Base-by-base conservation (phyloP, 257 asterid species). In the Cinchona pubescens region DNA sequence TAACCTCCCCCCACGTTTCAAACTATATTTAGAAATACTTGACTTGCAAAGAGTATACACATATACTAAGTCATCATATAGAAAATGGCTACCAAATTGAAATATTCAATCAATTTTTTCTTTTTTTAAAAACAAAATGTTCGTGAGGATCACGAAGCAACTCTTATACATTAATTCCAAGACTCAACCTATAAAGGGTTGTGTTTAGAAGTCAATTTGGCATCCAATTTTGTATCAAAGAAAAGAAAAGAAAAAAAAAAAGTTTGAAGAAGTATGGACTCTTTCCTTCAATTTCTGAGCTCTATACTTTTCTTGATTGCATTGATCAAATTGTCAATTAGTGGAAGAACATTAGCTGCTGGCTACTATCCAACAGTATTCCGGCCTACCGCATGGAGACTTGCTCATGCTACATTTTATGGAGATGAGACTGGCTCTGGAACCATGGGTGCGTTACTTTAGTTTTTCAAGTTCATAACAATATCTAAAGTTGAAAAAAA, bases 361-460 rank as follows among this genome's bases (percentile, higher is more conserved):
- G 85, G 76, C 6, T 85, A 75, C 46, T 64, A 83, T 74, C 14
- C 71, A 14, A 72, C 83, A 3, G 62, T 14, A 2, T 88, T 84
- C 73, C 77, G 32, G 40, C 73, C 89, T 35, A 82, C 81, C 16
- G 61, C 81, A 10, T 86, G 92, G 94, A 70, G 83, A 66, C 82
- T 62, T 66, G 94, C 94, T 55, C 75, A 73, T 78, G 96, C 94
- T 53, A 91, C 94, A 2, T 91, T 91, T 75, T 91, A 91, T 0
- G 96, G 96, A 10, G 94, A 91, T 15, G 90, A 87, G 59, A 66
- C 90, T 2, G 94, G 90, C 67, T 86, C 93, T 4, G 91, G 43
- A 8, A 90, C 91, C 23, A 83, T 85, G 85, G 92, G 92, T 88
- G 32, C 1, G 82, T 75, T 71, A 78, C 63, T 51, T 23, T 0